Evolutionary conservation across 805 yeast genomes (phyloP).

Genomic region (Kazachstania taianensis): DNA sequence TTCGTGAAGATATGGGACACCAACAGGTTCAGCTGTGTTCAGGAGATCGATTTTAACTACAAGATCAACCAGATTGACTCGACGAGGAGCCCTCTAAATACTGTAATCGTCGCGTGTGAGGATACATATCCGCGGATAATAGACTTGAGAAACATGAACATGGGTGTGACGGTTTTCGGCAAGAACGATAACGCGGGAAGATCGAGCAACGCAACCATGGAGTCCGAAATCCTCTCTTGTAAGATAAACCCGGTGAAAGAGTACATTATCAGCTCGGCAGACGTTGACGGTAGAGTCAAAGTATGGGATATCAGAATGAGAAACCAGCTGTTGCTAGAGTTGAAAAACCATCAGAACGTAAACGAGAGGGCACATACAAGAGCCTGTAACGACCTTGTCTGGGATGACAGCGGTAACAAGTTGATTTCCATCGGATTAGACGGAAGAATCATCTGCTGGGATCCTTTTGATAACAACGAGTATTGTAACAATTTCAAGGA

Average conservation of each 20-base stretch:
- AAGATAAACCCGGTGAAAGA: conserved; percentile 67
- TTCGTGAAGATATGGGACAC: conserved; percentile 78
- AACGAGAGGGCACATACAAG: conserved; percentile 57
- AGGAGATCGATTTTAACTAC: conserved; percentile 50
- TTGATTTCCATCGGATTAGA: conserved; percentile 67
- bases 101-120: conserved; percentile 67
- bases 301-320: conserved; percentile 70
- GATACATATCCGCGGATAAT: conserved; percentile 58
- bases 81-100: conserved; percentile 27
- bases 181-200: conserved; percentile 43
- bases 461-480: conserved; percentile 13
- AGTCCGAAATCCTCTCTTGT: conserved; percentile 30
- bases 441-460: conserved; percentile 72
- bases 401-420: conserved; percentile 58
- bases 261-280: conserved; percentile 65
- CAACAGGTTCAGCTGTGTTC: conserved; percentile 50
- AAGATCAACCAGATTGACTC: conserved; percentile 59
- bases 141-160: conserved; percentile 63
- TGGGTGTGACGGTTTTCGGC: conserved; percentile 62
- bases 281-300: conserved; percentile 68
- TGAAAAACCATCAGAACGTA: conserved; percentile 4
- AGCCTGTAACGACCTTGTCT: conserved; percentile 66
- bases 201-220: conserved; percentile 44
- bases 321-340: conserved; percentile 19
- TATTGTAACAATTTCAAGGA: conserved; percentile 2